A percentile compares a stretch with the other conserved stretches of the same genome.
phyloP scores from a whole-genome alignment of 1,139 yeast genomes.

The Debaryomycetaceae sp. region DNA sequence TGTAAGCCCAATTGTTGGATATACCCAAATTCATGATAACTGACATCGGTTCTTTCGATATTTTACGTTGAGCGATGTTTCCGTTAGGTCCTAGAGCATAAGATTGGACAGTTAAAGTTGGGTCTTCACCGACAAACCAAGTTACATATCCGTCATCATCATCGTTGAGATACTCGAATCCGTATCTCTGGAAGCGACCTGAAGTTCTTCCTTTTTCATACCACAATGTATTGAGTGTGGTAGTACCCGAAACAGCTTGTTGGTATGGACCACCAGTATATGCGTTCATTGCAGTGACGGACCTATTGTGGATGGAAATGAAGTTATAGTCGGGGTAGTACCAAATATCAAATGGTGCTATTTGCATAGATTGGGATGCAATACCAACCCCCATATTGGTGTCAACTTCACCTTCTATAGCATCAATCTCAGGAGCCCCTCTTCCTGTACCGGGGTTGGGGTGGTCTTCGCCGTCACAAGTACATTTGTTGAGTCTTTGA shows the following conservation, averaged over 20 bases:
- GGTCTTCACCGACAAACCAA: slow-evolving; percentile 75
- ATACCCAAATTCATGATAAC: slow-evolving; percentile 74
- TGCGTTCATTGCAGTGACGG: slow-evolving; percentile 66
- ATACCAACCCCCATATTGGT: slow-evolving; percentile 49
- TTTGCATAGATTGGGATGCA: slow-evolving; percentile 77
- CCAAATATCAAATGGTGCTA: slow-evolving; percentile 88
- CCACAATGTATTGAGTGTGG: slow-evolving; percentile 72
- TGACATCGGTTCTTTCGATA: slow-evolving; percentile 85
- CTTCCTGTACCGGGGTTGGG: slow-evolving; percentile 78
- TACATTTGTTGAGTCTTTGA: slow-evolving; percentile 64
- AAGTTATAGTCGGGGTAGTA: slow-evolving; percentile 76
- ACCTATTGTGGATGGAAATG: slow-evolving; percentile 56
- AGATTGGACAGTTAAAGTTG: slow-evolving; percentile 60
- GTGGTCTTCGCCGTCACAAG: slow-evolving; percentile 71
- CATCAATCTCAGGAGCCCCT: slow-evolving; percentile 90
- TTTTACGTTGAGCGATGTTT: slow-evolving; percentile 68
- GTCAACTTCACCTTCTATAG: slow-evolving; percentile 68
- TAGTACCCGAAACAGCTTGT: slow-evolving; percentile 75
- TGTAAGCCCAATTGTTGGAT: slow-evolving; percentile 78
- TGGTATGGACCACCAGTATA: slow-evolving; percentile 84
- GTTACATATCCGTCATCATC: slow-evolving; percentile 63
- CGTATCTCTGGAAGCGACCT: slow-evolving; percentile 62
- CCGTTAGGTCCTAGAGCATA: slow-evolving; percentile 77
- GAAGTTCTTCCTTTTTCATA: slow-evolving; percentile 55
- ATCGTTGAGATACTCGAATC: slow-evolving; percentile 74